Evolutionary conservation across 805 yeast species (phyloP), one percentile per base, ranked within the genome.

Genomic region (Pichia californica): DNA sequence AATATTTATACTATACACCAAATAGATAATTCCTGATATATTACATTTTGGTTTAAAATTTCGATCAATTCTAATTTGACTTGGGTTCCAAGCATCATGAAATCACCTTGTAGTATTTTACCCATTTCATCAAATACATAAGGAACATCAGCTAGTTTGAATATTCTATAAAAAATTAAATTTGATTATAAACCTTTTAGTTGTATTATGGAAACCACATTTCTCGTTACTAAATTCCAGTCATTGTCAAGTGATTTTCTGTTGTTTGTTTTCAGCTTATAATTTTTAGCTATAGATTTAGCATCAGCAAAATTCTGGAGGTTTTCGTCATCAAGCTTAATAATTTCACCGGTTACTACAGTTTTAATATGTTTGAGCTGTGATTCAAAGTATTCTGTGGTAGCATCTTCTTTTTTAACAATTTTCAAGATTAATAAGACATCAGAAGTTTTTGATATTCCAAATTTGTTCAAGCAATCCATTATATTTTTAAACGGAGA

Each of bases 401-500:
- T 1, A 8, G 32, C 29, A 2, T 51, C 52, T 5, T 44, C 43
- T 26, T 51, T 39, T 11, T 61, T 59, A 21, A 66, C 34, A 2
- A 82, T 67, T 48, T 76, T 76, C n/a, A 83, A 56, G 10, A 73
- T 77, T 4, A 83, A 55, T 7, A 84, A 44, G 21, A 68, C 65
- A 0, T 55, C 55, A 3, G 77, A 61, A 4, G 66, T 63, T 27
- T 71, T 73, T 41, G 77, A 75, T 15, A 86, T 69, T 10, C 95
- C 95, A 62, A 84, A 83, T 52, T 74, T 69, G 49, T 72, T 76
- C 49, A 86, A 67, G 1, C 88, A 81, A 46, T 86, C 93, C 67
- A 76, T 71, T 31, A 82, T 80, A 56, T 83, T 84, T 52, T 78
- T 80, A 7, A 77, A 71, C 2, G 91, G 87, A 1, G 88, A 77